Evolutionary conservation across 768 basidiomycete genomes (phyloP), one percentile per base, ranked within the genome.

Genomic region (Tubosaeta brunneosetosa): DNA sequence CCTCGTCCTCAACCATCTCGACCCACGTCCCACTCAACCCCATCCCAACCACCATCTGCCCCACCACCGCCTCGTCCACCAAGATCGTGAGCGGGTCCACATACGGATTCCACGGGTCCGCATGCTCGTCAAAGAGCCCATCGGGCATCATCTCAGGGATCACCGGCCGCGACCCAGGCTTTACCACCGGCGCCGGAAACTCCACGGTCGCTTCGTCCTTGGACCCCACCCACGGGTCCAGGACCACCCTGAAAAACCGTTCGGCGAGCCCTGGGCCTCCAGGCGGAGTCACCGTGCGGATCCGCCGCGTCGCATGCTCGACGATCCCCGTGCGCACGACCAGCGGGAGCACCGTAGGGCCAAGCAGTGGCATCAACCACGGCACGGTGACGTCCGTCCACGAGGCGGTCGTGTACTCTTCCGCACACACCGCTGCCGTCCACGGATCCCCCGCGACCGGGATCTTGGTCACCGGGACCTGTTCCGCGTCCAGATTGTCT

Each of bases 281-380:
- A 22, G 22, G 22, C 22, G 22, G 22, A 3, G 22, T 22, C 22
- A 84, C 66, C 2, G 74, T 62, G 45, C 75, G 22, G n/a, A 90
- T 74, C 41, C 75, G 73, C 27, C 88, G 75, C 46, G 83, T 77
- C 3, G 83, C 83, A 36, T 71, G 73, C 65, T 90, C 88, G 49
- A 85, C 80, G 47, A 86, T 66, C 12, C 83, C 85, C 2, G 82
- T 71, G 3, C 71, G 73, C 65, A 86, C 84, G 4, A 82, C 83
- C 50, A 78, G 55, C 1, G 86, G 81, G 36, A 88, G 66, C 9
- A 68, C 63, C 11, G 77, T 80, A 4, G 81, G 79, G 0, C 85
- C 87, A 3, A 88, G 65, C 34, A 81, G 48, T 27, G 66, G 60
- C 50, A 74, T 55, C 49, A 83, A 64, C 34, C 58, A 61, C 44